Base-by-base conservation (phyloP, 192 early-diverging fungal genomes). In the Gamsiella multidivaricata region DNA sequence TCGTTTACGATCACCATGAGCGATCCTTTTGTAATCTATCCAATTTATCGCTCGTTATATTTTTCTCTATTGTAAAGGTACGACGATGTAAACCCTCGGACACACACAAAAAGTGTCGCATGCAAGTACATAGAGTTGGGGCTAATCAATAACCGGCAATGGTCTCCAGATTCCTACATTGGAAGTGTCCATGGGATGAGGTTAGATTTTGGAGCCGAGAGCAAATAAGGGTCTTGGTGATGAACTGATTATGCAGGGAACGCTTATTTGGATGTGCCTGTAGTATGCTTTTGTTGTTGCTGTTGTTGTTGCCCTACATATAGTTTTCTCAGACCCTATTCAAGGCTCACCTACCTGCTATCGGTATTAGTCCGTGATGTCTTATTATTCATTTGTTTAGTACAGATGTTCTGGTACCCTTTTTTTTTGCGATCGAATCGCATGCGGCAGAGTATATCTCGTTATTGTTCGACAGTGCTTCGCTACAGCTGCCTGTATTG, bases 141-240 rank as follows among this genome's bases (percentile, higher is more conserved):
- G 20, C 20, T 50, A 50, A 7, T 22, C 22, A 22, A 12, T 50
- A 7, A 31, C 26, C 51, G 17, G 28, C 17, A n/a, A 52, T 52
- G 50, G 26, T 26, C 20, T 15, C 50, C 20, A 28, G 50, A 28
- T 23, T 52, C 9, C 3, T 52, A n/a, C n/a, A n/a, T 31, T 54
- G 6, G 31, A 20, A 29, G 57, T 59, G 28, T 59, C 57, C 57
- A 59, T 59, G 57, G 57, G 57, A 39, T 56, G 36, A 56, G 54
- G 39, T 56, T 56, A 56, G 8, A 39, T 9, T 39, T 5, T 9
- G 36, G 36, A 29, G 7, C 23, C 23, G 54, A n/a, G 22, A 55
- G 22, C 54, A 36, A 36, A 29, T 18, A 49, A 61, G 45, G 42
- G 59, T 49, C 45, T 42, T 34, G 22, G 34, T 49, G 45, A 26